Evolutionary conservation across 805 yeast genomes (phyloP).

Genomic region (Pichia phayaonensis): DNA sequence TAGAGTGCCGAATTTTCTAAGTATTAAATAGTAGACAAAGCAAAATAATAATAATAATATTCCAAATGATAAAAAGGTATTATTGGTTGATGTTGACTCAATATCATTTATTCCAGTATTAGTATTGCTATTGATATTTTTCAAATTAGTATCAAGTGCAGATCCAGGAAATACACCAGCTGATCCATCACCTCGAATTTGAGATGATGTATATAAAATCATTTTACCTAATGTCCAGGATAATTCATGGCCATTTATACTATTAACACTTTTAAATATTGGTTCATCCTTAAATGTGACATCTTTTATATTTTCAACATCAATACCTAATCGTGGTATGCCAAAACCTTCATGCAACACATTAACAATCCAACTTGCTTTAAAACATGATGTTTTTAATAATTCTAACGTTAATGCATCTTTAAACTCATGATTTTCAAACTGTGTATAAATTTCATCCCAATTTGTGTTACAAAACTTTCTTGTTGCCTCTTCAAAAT

Average conservation of each 20-base stretch:
- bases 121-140: conserved; percentile 37
- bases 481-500: conserved; percentile 58
- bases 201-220: conserved; percentile 71
- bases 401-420: conserved; percentile 48
- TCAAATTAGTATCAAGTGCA: conserved; percentile 11
- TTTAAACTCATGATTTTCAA: conserved; percentile 47
- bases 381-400: conserved; percentile 77
- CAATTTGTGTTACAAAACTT: conserved; percentile 75
- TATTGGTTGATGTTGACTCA: background rate
- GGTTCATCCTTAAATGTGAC: conserved; percentile 12
- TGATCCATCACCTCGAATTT: conserved; percentile 29
- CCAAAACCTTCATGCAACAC: conserved; percentile 89
- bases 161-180: conserved; percentile 18
- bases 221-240: conserved; percentile 96
- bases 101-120: conserved; percentile 19
- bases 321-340: conserved; percentile 64
- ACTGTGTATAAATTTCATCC: conserved; percentile 42
- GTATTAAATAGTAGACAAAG: background rate
- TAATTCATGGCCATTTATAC: conserved; percentile 75
- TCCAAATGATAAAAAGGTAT: conserved; percentile 2
- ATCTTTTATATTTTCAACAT: conserved; percentile 18
- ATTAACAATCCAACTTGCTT: conserved; percentile 89
- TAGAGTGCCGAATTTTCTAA: conserved; percentile 11
- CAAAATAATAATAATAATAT: background rate
- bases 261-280: conserved; percentile 68